These are phyloP conservation scores for Linderina pennispora DNA, from an alignment of 192 early-diverging fungal genomes.

Conservation along the genomic window DNA sequence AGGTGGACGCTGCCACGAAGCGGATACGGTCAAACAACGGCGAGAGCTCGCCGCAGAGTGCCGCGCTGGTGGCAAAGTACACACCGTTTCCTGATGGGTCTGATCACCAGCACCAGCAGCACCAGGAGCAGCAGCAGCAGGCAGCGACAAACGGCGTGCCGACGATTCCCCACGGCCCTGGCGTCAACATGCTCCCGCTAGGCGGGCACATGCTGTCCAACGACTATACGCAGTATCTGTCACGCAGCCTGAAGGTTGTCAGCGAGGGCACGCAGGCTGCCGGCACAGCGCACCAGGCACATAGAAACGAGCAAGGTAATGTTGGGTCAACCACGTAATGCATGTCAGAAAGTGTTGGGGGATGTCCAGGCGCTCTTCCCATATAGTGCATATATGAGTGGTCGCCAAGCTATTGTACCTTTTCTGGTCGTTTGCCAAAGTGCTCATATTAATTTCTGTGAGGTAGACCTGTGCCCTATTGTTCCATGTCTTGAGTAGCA, in stretches of 20 bases:
- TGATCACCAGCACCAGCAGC: background rate
- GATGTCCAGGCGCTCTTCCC: too few relatives aligned
- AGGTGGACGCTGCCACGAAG: background rate
- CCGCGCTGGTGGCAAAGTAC: slow-evolving; percentile 30
- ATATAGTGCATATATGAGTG: too few relatives aligned
- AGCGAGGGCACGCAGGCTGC: slow-evolving; percentile 13
- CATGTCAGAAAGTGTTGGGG: too few relatives aligned
- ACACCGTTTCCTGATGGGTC: background rate
- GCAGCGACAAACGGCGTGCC: slow-evolving; percentile 2
- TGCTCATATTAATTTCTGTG: too few relatives aligned
- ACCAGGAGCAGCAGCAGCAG: slow-evolving; percentile 4
- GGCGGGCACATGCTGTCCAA: slow-evolving; percentile 20
- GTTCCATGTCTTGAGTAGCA: background rate
- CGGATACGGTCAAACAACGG: background rate
- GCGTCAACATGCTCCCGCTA: slow-evolving; percentile 31
- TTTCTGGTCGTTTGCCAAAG: too few relatives aligned
- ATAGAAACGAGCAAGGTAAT: slow-evolving; percentile 1
- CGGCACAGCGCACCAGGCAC: slow-evolving; percentile 1
- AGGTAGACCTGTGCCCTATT: too few relatives aligned
- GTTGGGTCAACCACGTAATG: too few relatives aligned
- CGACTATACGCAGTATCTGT: slow-evolving; percentile 23
- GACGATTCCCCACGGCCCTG: slow-evolving; percentile 22
- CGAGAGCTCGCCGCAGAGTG: slow-evolving; percentile 38
- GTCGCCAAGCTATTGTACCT: too few relatives aligned
- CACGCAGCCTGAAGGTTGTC: slow-evolving; percentile 18